phyloP scores from a whole-genome alignment of 495 filamentous ascomycete species.

The Darksidea phi region DNA sequence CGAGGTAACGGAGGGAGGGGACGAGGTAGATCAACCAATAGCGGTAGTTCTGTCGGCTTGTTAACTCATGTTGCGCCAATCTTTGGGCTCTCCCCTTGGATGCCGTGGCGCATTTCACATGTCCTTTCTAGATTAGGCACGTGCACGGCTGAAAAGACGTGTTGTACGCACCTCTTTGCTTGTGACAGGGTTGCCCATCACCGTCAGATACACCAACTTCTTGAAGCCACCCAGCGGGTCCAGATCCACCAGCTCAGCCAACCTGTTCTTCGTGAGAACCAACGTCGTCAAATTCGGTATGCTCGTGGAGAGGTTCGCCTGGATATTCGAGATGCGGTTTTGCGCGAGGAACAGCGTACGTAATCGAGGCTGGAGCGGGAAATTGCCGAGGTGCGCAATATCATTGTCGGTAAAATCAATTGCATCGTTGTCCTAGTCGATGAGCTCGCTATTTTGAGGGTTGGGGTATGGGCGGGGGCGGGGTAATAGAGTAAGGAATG shows the following conservation, averaged over 20 bases:
- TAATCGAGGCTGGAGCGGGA: slow-evolving; percentile 88
- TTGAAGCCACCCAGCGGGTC: slow-evolving; percentile 72
- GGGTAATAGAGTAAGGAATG: slow-evolving; percentile 20
- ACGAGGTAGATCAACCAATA: slow-evolving; percentile 87
- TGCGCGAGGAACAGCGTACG: slow-evolving; percentile 82
- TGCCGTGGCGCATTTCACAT: background rate
- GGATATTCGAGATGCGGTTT: slow-evolving; percentile 81
- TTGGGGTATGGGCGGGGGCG: background rate
- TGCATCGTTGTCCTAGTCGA: slow-evolving; percentile 71
- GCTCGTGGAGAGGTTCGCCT: slow-evolving; percentile 66
- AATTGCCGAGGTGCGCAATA: slow-evolving; percentile 82
- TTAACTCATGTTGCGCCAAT: background rate
- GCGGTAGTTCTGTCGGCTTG: slow-evolving; percentile 70
- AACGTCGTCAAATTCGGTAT: slow-evolving; percentile 76
- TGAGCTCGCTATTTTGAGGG: background rate
- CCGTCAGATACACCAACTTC: slow-evolving; percentile 71
- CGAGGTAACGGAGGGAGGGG: slow-evolving; percentile 83
- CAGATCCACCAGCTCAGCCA: slow-evolving; percentile 65
- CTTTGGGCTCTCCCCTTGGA: background rate
- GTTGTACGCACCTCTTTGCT: slow-evolving; percentile 76
- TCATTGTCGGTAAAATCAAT: slow-evolving; percentile 99
- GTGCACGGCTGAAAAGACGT: background rate
- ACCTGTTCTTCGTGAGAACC: slow-evolving; percentile 60
- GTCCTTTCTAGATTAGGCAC: background rate
- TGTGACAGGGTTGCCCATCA: slow-evolving; percentile 85